Conservation (phyloP, 371 early-diverging fungal species). For the Batkoa obscura region DNA sequence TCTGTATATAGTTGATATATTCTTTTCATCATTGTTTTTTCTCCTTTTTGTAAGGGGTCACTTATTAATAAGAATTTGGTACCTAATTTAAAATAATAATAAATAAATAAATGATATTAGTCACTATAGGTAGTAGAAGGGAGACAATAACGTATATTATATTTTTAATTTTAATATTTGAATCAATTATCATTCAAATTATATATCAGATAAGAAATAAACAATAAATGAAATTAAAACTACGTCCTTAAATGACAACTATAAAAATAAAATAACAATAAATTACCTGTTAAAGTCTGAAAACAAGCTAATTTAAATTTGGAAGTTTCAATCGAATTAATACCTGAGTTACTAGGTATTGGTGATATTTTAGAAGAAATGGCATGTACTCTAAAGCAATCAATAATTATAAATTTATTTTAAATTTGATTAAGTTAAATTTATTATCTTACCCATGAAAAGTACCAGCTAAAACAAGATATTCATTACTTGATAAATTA, state of each 20-base stretch:
- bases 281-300: slow-evolving; percentile 78
- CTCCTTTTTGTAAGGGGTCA: slow-evolving; percentile 46
- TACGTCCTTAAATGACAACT: background rate
- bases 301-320: slow-evolving; percentile 77
- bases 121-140: no score
- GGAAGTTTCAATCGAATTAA: slow-evolving; percentile 81
- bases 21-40: slow-evolving; percentile 47
- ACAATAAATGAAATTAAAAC: no score
- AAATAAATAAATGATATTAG: background rate
- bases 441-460: slow-evolving; percentile 64
- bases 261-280: background rate
- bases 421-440: background rate
- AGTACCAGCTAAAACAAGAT: slow-evolving; percentile 89
- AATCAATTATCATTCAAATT: background rate
- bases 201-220: background rate
- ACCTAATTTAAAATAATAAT: slow-evolving; percentile 23
- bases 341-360: slow-evolving; percentile 49
- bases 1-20: slow-evolving; percentile 86
- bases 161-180: background rate
- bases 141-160: background rate
- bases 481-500: slow-evolving; percentile 81
- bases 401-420: background rate
- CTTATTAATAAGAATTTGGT: slow-evolving; percentile 82
- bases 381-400: slow-evolving; percentile 66
- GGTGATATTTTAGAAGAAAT: slow-evolving; percentile 87